Conservation (phyloP, 345 rosid species). For the Cardiospermum halicacabum region DNA sequence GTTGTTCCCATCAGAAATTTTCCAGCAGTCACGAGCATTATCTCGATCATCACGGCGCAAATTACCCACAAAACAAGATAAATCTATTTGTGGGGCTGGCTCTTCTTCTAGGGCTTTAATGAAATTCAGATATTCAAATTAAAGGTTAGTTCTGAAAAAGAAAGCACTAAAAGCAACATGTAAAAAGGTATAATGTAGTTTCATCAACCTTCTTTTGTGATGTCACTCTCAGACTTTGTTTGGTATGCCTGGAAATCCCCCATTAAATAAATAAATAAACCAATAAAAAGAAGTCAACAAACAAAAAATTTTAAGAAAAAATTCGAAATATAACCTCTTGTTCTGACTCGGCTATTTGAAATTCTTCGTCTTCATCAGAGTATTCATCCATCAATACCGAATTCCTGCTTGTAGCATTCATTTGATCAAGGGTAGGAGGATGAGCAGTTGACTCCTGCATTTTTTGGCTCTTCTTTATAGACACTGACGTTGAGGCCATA, state of each 20-base stretch:
- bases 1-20: conserved; percentile 77
- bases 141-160: conserved; percentile 2
- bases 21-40: conserved; percentile 89
- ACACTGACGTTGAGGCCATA: conserved; percentile 74
- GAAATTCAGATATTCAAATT: conserved; percentile 12
- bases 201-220: conserved; percentile 56
- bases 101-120: conserved; percentile 67
- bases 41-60: conserved; percentile 80
- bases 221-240: conserved; percentile 43
- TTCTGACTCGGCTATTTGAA: conserved; percentile 80
- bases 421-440: conserved; percentile 60
- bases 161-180: background rate
- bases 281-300: background rate
- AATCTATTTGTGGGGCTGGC: conserved; percentile 63
- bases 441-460: conserved; percentile 40
- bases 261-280: conserved; percentile 8
- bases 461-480: conserved; percentile 48
- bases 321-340: conserved; percentile 57
- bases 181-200: conserved; percentile 9
- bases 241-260: conserved; percentile 41
- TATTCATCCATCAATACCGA: conserved; percentile 80
- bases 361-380: conserved; percentile 95
- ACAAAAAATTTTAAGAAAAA: no score
- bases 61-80: conserved; percentile 82
- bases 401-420: conserved; percentile 55